Percentiles rank a stretch among this genome's conserved stretches.
phyloP scores from a whole-genome alignment of 805 yeast genomes.

The Pichia membranifaciens region DNA sequence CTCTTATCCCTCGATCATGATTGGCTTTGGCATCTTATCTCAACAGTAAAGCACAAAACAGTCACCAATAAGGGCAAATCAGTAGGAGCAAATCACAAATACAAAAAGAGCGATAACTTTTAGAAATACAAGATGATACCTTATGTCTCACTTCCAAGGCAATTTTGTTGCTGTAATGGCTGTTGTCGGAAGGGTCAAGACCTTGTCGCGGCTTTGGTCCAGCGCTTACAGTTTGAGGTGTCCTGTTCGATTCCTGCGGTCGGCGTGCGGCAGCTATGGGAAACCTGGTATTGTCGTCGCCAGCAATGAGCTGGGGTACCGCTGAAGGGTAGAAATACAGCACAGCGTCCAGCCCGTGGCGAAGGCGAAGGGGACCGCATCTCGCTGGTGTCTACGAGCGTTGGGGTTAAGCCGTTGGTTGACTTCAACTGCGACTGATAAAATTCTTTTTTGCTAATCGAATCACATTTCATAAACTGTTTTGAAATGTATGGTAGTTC shows the following conservation, averaged over 20 bases:
- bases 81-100: no score
- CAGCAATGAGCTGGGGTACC: slow-evolving; percentile 31
- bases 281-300: slow-evolving; percentile 25
- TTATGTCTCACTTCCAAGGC: no score
- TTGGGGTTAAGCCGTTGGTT: slow-evolving; percentile 20
- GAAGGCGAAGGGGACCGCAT: slow-evolving; percentile 37
- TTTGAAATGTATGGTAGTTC: no score
- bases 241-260: slow-evolving; percentile 41
- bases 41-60: no score
- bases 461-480: not conserved
- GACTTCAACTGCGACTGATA: slow-evolving; percentile 17
- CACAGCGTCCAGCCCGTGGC: slow-evolving; percentile 37
- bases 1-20: no score
- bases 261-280: slow-evolving; percentile 27
- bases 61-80: no score
- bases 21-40: no score
- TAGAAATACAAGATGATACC: no score
- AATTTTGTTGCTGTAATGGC: slow-evolving; percentile 29
- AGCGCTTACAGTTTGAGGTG: slow-evolving; percentile 31
- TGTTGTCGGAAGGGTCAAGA: slow-evolving; percentile 28
- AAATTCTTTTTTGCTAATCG: not conserved
- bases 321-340: slow-evolving; percentile 42
- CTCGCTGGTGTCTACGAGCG: slow-evolving; percentile 28
- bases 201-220: slow-evolving; percentile 14
- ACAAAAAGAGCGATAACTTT: no score